Base-by-base conservation (phyloP, 805 yeast species). In the Candida coleopterorum region DNA sequence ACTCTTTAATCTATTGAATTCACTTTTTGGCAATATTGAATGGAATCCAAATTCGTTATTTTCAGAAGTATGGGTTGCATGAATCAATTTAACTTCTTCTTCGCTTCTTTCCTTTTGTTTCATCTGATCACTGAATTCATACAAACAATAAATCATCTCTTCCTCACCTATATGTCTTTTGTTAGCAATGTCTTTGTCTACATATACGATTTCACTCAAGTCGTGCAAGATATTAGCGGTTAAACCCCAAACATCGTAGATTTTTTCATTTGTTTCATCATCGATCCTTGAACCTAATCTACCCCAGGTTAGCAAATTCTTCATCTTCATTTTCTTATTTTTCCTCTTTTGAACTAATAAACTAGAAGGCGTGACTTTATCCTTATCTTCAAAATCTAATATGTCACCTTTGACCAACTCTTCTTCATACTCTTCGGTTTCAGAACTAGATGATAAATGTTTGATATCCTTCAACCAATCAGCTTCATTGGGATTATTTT, bases 151-250 rank as follows among this genome's bases (percentile, higher is more conserved):
- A 21, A 82, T 78, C 40, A 82, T 56, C 41, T 78, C 83, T 52
- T 82, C 89, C 44, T 81, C 82, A 2, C 85, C 86, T 30, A 74
- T 52, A 18, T 64, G 54, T 10, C 46, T 30, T 24, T 41, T 30
- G 4, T 34, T 16, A 6, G 17, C 18, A 18, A n/a, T 14, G 15
- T 32, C 23, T 15, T 34, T 40, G 4, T 37, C 33, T 3, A 29
- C 32, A 49, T 75, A 74, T 3, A 74, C 62, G 8, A 82, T 65
- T 39, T 68, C 70, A 2, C 87, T 80, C 20, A 84, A 50, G 52
- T 84, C 90, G 48, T 75, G 84, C n/a, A 84, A 52, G 8, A 84
- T 83, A 50, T 81, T 82, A 2, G 89, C 90, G 0, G 93, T 84
- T 25, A 84, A 59, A 1, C 94, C 94, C 94, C 93, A 84, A 4